phyloP scores from a whole-genome alignment of 257 asterid genomes.

The Plantago major region DNA sequence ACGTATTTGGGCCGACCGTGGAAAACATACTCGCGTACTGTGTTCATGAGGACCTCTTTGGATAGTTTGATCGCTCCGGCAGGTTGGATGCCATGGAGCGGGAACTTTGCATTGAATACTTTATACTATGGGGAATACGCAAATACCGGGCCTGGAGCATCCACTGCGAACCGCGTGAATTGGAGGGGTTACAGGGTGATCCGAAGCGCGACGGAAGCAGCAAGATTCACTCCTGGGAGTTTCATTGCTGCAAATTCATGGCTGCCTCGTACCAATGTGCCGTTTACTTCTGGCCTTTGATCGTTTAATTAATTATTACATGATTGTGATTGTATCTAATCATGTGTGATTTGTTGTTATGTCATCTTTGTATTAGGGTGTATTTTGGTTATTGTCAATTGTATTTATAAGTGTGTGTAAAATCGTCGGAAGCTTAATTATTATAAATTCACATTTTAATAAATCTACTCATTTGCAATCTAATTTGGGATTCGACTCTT shows the following conservation, averaged over 20 bases:
- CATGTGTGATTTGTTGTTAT: too few relatives aligned
- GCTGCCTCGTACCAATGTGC: conserved; percentile 21
- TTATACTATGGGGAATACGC: conserved; percentile 21
- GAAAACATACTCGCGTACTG: conserved; percentile 16
- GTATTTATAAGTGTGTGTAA: too few relatives aligned
- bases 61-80: conserved; percentile 17
- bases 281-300: conserved; percentile 8
- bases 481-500: too few relatives aligned
- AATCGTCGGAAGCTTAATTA: too few relatives aligned
- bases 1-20: conserved; percentile 26
- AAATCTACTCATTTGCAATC: too few relatives aligned
- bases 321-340: too few relatives aligned
- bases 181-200: conserved; percentile 17
- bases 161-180: neutral
- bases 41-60: conserved; percentile 6
- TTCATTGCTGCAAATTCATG: conserved; percentile 19
- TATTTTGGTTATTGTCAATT: too few relatives aligned
- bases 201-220: conserved; percentile 2
- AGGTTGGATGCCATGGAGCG: conserved; percentile 24
- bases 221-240: neutral
- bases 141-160: conserved; percentile 19
- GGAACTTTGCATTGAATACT: neutral
- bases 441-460: too few relatives aligned
- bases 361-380: too few relatives aligned
- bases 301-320: neutral